Base-by-base conservation (phyloP, 371 early-diverging fungal species). In the Mucor saturninus region DNA sequence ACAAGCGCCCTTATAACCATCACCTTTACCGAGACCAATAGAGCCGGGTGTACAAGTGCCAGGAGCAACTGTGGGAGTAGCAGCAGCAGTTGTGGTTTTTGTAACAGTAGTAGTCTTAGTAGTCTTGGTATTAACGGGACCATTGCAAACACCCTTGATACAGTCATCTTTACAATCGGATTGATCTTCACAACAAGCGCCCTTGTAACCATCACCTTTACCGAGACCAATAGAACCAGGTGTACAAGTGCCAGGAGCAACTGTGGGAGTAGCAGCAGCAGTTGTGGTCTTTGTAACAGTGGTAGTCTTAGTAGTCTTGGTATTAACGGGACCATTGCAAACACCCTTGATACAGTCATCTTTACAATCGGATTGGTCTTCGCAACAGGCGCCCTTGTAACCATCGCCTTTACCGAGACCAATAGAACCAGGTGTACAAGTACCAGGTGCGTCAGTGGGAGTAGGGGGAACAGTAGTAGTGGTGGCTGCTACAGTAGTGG, bases 1-100 rank as follows among this genome's bases (percentile, higher is more conserved):
- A 35, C 64, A 63, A 52, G 39, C 49, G 5, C 58, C 58, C 29
- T 63, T 63, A 11, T 57, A 63, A 2, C 64, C 64, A 52, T 63
- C 46, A 4, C 64, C 64, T 4, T 57, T 43, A 8, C 53, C 58
- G 6, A 55, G 32, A 2, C 64, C 64, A 28, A 42, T 3, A 43
- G 53, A 61, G 0, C 61, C 61, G 5, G 39, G 21, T 21, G 38
- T 60, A 52, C 60, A 60, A 2, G 39, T 53, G 13, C 49, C n/a
- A 29, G 58, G 14, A 48, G 40, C 5, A 39, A 50, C 21, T 6
- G 35, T 35, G 35, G 35, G 35, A 26, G 21, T 15, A 26, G 38
- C 8, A 51, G 51, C 11, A n/a, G 51, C 29, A 46, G 57, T 43
- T 4, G 61, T 55, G 1, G 30, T 43, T 9, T 7, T 58, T 14